Evolutionary conservation across 495 filamentous ascomycete genomes (phyloP).

Genomic region (Tuber aestivum): DNA sequence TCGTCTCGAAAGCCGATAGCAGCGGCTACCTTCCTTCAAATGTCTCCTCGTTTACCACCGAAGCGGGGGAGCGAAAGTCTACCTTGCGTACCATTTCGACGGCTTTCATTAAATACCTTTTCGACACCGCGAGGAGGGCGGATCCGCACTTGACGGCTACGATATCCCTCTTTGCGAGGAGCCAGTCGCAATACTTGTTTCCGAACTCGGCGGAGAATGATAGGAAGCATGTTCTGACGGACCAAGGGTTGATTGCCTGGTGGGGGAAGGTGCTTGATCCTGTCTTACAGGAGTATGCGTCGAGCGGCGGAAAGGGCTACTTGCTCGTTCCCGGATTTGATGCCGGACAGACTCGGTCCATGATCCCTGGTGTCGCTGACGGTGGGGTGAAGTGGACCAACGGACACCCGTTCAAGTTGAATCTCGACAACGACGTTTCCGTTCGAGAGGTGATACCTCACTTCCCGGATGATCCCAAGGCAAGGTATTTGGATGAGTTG

Average conservation of each 20-base stretch:
- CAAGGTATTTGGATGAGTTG: constrained; percentile 80
- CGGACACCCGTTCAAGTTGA: constrained; percentile 52
- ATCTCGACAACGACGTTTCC: constrained; percentile 56
- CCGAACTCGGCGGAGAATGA: constrained; percentile 79
- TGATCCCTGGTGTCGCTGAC: constrained; percentile 53
- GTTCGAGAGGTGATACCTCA: constrained; percentile 70
- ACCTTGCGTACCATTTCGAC: constrained; percentile 65
- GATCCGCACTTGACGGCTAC: constrained; percentile 56
- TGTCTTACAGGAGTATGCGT: constrained; percentile 51
- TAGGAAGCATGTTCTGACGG: constrained; percentile 88
- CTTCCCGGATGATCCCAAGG: constrained; percentile 95
- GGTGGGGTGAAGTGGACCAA: constrained; percentile 49
- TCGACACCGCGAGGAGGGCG: constrained; percentile 60
- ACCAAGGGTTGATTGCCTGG: constrained; percentile 83
- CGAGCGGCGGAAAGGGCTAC: constrained; percentile 58
- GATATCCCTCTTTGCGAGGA: constrained; percentile 84
- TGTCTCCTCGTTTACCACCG: constrained; percentile 28
- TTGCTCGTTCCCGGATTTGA: constrained; percentile 83
- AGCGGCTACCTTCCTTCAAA: constrained; percentile 67
- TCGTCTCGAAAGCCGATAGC: constrained; percentile 95
- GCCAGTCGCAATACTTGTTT: constrained; percentile 92
- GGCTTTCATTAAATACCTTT: constrained; percentile 69
- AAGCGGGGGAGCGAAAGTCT: constrained; percentile 46
- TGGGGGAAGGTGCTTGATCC: constrained; percentile 87
- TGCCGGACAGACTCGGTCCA: constrained; percentile 59